Conservation (phyloP, 441 rosid genomes). For the Adansonia grandidieri region DNA sequence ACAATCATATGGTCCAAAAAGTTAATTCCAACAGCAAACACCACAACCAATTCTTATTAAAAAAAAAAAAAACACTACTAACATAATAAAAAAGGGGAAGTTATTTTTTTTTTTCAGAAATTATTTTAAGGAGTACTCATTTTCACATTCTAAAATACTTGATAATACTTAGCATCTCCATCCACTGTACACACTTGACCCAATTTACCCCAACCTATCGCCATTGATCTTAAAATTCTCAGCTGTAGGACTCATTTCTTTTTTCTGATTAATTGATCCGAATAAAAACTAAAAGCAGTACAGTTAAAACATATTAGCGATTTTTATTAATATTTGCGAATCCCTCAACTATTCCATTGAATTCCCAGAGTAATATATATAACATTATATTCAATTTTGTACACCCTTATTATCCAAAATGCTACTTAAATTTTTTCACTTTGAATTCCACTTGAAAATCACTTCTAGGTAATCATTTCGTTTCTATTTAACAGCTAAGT, state of each 20-base stretch:
- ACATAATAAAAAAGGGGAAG: too few species aligned
- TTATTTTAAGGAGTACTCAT: background rate
- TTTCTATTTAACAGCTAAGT: background rate
- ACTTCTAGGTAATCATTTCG: background rate
- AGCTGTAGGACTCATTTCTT: background rate
- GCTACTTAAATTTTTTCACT: background rate
- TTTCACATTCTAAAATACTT: background rate
- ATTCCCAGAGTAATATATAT: background rate
- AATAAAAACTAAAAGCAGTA: background rate
- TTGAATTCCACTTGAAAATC: background rate
- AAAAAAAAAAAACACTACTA: background rate
- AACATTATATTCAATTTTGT: background rate
- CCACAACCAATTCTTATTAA: background rate
- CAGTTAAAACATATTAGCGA: background rate
- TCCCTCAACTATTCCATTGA: background rate
- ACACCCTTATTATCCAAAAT: background rate
- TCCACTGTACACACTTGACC: background rate
- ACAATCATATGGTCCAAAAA: conserved; percentile 1
- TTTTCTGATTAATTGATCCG: background rate
- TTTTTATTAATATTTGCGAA: background rate
- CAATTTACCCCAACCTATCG: background rate
- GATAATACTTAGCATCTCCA: background rate
- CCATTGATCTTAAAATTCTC: background rate
- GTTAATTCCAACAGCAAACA: background rate
- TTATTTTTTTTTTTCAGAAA: background rate